A percentile compares a stretch with the other conserved stretches of the same genome.
Conservation (phyloP, 805 yeast genomes). For the Phaffomyces opuntiae region DNA sequence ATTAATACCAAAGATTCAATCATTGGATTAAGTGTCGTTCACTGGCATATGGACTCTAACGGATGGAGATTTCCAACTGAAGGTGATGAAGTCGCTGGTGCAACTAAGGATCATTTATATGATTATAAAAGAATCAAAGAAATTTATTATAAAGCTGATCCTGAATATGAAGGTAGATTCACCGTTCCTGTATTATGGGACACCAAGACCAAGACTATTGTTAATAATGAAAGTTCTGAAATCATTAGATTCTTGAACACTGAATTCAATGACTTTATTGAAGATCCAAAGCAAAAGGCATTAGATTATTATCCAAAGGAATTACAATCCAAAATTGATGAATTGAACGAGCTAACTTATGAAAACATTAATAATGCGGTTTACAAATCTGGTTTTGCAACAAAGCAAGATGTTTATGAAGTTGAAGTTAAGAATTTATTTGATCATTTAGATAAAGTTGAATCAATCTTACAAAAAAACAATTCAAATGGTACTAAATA, state of each 20-base stretch:
- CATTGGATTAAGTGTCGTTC: constrained; percentile 71
- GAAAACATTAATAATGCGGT: constrained; percentile 88
- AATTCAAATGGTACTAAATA: constrained; percentile 27
- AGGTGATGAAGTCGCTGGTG: constrained; percentile 32
- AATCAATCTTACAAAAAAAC: constrained; percentile 44
- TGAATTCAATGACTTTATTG: constrained; percentile 57
- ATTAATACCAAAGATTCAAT: constrained; percentile 31
- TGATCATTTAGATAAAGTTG: constrained; percentile 62
- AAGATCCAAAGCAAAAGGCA: constrained; percentile 37
- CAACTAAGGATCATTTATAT: constrained; percentile 55
- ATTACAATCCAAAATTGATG: constrained; percentile 57
- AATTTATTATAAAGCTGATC: constrained; percentile 66
- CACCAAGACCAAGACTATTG: constrained; percentile 72
- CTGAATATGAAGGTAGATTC: constrained; percentile 72
- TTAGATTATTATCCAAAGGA: constrained; percentile 58
- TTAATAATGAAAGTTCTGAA: constrained; percentile 87
- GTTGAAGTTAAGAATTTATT: constrained; percentile 58
- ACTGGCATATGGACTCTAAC: constrained; percentile 79
- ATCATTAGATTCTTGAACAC: constrained; percentile 78
- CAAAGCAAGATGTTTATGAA: constrained; percentile 76
- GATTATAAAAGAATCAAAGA: constrained; percentile 57
- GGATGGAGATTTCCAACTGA: constrained; percentile 80
- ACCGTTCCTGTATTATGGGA: constrained; percentile 97
- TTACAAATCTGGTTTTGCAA: constrained; percentile 87
- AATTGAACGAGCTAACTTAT: constrained; percentile 74